Base-by-base conservation (phyloP, 2,329 filamentous ascomycete genomes). In the Penicillium sumatraense region DNA sequence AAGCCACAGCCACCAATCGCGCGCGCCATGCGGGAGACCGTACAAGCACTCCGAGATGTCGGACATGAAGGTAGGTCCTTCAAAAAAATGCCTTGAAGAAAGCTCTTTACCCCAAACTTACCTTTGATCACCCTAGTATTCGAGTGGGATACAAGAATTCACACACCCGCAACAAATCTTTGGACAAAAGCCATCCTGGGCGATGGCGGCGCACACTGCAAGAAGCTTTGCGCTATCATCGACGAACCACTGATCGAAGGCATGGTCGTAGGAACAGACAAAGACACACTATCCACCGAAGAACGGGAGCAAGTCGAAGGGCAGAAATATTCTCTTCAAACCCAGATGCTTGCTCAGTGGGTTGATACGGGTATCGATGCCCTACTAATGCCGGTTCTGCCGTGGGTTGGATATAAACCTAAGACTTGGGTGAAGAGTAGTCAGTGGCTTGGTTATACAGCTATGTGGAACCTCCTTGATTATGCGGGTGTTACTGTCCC, bases 1-100 rank as follows among this genome's bases (percentile, higher is more conserved):
- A 80, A 77, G 58, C 83, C 83, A 0, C 85, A 86, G 53, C 85
- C 85, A 1, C 85, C 85, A 0, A 76, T 88, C 16, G 70, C 72
- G 1, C 74, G 86, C 24, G 86, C 84, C 0, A 66, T 90, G 47
- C 68, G 73, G 2, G 68, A 75, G 5, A 72, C 83, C 0, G 77
- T 76, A 0, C 69, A 73, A 80, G 87, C 31, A 67, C 87, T 53
- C 72, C 86, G 2, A 79, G 86, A 7, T 83, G 85, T 80, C 67
- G 82, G 60, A 71, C 82, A 18, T 75, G 79, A 59, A 78, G 81
- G 65, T 68, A 56, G 36, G 24, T 21, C n/a, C 13, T 33, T 10
- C 33, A 24, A 16, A 18, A n/a, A n/a, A n/a, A n/a, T n/a, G n/a
- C n/a, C n/a, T n/a, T n/a, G n/a, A n/a, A n/a, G n/a, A n/a, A n/a